phyloP scores from a whole-genome alignment of 495 filamentous ascomycete species.

The Tuber microsphaerosporum region DNA sequence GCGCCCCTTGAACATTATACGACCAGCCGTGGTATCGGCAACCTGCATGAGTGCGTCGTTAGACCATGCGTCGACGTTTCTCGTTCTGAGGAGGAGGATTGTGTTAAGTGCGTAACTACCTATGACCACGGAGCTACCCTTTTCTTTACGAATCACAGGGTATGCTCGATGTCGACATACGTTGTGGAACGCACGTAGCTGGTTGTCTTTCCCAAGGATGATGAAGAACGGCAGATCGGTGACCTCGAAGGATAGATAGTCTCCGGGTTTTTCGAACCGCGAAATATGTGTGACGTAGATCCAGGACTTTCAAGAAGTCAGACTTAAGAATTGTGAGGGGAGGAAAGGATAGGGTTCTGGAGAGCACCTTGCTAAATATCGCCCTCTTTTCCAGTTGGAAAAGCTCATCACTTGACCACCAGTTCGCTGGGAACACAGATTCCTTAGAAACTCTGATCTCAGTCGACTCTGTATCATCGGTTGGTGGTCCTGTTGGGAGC shows the following conservation, averaged over 20 bases:
- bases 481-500: neutral
- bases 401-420: conserved; percentile 15
- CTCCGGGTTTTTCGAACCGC: conserved; percentile 48
- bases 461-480: neutral
- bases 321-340: neutral
- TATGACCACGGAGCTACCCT: conserved; percentile 50
- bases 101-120: conserved; percentile 14
- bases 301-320: conserved; percentile 44
- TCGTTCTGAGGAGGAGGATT: neutral
- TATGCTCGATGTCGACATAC: conserved; percentile 55
- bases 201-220: conserved; percentile 47
- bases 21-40: conserved; percentile 62
- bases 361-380: conserved; percentile 18
- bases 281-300: conserved; percentile 50
- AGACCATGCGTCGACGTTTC: conserved; percentile 5
- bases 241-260: conserved; percentile 48
- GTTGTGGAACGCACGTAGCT: conserved; percentile 56
- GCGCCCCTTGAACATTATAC: conserved; percentile 51
- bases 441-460: conserved; percentile 16
- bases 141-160: conserved; percentile 50
- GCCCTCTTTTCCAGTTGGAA: conserved; percentile 11
- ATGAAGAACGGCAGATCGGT: conserved; percentile 51
- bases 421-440: conserved; percentile 2
- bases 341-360: neutral
- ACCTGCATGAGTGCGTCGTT: conserved; percentile 18